These are phyloP conservation scores for Psilocybe cyanescens DNA, from an alignment of 768 basidiomycete genomes.

Conservation along the genomic window DNA sequence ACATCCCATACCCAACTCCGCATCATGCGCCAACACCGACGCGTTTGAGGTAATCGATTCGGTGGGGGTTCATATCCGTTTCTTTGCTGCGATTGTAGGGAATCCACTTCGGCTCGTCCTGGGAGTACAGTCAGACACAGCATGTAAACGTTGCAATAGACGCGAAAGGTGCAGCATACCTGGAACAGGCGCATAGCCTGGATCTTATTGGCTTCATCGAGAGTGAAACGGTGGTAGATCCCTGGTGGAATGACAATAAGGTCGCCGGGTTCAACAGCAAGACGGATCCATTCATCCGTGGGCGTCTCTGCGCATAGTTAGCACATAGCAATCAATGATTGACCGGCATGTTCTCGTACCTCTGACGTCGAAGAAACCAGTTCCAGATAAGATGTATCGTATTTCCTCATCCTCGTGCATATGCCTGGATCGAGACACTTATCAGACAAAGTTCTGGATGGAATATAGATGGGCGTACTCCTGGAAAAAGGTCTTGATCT, in stretches of 20 bases:
- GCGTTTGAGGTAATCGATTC: constrained; percentile 61
- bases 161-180: constrained; percentile 39
- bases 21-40: constrained; percentile 46
- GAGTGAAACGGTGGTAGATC: constrained; percentile 94
- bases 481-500: constrained; percentile 82
- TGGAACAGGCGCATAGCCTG: constrained; percentile 86
- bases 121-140: neutral
- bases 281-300: constrained; percentile 80
- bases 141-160: neutral
- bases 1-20: neutral
- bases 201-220: constrained; percentile 76
- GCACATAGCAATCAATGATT: neutral
- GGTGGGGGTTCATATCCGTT: constrained; percentile 68
- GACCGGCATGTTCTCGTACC: constrained; percentile 46
- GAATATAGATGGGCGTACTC: constrained; percentile 55
- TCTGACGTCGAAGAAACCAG: constrained; percentile 91
- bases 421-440: constrained; percentile 51
- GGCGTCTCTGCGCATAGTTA: constrained; percentile 51
- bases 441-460: neutral
- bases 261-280: constrained; percentile 78
- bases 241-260: constrained; percentile 87
- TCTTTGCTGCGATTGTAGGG: constrained; percentile 67
- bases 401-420: constrained; percentile 98
- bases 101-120: constrained; percentile 94
- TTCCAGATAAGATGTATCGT: constrained; percentile 84